Base-by-base conservation (phyloP, 345 rosid genomes). In the Melastoma malabathricum region DNA sequence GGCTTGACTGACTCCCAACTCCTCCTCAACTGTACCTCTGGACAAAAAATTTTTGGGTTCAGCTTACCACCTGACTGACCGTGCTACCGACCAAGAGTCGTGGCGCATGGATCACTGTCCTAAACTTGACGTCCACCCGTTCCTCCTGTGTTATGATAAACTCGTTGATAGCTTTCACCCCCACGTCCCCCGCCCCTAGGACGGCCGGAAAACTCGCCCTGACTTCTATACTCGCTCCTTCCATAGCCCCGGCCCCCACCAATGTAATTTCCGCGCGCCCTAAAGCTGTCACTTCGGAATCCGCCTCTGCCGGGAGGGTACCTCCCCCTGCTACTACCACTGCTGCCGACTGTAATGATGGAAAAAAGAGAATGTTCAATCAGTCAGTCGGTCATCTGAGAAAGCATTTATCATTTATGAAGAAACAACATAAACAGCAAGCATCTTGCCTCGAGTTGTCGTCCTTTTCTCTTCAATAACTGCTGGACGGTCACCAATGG, bases 391-490 rank as follows among this genome's bases (percentile, higher is more conserved):
- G 57, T n/a, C 13, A 43, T 25, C 46, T 12, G 44, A 31, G 2
- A n/a, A 54, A 17, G 38, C 31, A 44, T 55, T 27, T 18, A 38
- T 15, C 9, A 14, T 12, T 18, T 43, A 44, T 15, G 4, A 14
- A 15, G 5, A 18, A 17, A 1, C 20, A 17, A 43, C 10, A 43
- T 23, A 13, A 18, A 27, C 18, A 31, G 15, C 54, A 48, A 31
- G 15, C 54, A 48, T 52, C 48, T 71, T 63, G 73, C 97, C 94
- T 73, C 81, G 79, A 57, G 68, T 63, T 20, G 72, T 76, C 34
- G 80, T 68, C 73, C 79, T 80, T 78, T 88, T 88, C 75, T 71
- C 73, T 68, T 88, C 90, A 5, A 88, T 57, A 52, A 68, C 68
- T 46, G 82, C 92, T 69, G 68, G 74, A 25, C 66, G 77, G 47